Base-by-base conservation (phyloP, 805 yeast species). In the Nakazawaea molendinolei region DNA sequence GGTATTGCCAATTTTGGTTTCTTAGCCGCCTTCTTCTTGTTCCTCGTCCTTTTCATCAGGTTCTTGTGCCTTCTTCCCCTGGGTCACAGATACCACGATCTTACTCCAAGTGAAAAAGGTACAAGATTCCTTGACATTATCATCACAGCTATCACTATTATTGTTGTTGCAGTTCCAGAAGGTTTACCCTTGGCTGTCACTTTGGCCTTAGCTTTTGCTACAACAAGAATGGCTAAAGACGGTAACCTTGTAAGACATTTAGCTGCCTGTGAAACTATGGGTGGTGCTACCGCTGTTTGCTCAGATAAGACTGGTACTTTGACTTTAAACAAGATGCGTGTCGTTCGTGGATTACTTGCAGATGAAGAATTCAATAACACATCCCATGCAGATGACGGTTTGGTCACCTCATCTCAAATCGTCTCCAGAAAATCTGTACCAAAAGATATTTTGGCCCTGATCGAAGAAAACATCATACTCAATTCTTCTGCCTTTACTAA, bases 131-230 rank as follows among this genome's bases (percentile, higher is more conserved):
- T 92, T 63, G 80, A 86, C 50, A 84, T 90, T 39, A 67, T 92
- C 42, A 92, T 92, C 51, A 86, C 92, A 17, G 82, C 97, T 1
- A 83, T 92, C 42, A 87, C 98, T 0, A 73, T 92, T 48, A 78
- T 92, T 20, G 98, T 90, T 12, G 98, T 92, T 34, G 99, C 98
- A 0, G 95, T 92, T n/a, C 99, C 99, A 3, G 99, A 92, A 61
- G 99, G 99, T 43, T 71, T 92, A 39, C 99, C 99, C 1, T 67
- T 92, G 39, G 99, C 99, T 2, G 98, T 92, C 13, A 92, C 99
- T 1, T 68, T 92, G 31, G 95, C 98, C 0, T 67, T 92, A 46
- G 98, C 98, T 0, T 92, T 92, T 65, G 98, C 99, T 2, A 92
- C 98, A 2, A 89, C 96, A 8, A 74, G 97, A 60, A 92, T 92